Base-by-base conservation (phyloP, 2,329 filamentous ascomycete species). In the Fusarium chaquense region DNA sequence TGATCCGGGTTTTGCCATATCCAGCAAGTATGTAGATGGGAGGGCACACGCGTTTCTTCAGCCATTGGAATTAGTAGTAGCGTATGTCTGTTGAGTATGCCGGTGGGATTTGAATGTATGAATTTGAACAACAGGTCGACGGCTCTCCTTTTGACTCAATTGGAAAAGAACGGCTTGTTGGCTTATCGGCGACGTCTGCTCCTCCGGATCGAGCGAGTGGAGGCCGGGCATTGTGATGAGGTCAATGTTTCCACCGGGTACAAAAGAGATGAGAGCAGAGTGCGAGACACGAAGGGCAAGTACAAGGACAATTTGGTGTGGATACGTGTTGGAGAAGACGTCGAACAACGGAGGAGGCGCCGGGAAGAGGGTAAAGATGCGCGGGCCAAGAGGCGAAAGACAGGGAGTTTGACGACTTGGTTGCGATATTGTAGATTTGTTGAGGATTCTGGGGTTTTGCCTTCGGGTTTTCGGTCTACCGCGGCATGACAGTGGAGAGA, bases 331-430 rank as follows among this genome's bases (percentile, higher is more conserved):
- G 62, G 61, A 54, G 45, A 47, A 65, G 61, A 59, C 62, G 60
- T 64, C 60, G 52, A 59, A 65, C 60, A 65, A 44, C 67, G 62
- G 67, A 70, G 67, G 67, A 70, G 67, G 62, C 58, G 62, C 53
- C 57, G 58, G 49, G 67, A 67, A 70, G 66, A 67, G 61, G 61
- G 61, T 40, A 49, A 68, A 70, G 67, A 70, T 70, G 67, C 45
- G 67, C 62, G 63, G 59, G 67, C 63, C 63, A 70, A 70, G 67
- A 70, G 67, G 63, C 67, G 54, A 70, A 62, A 53, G 58, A 62
- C 58, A 70, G 55, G 59, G 67, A 41, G 53, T 54, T 32, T 47
- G 28, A 43, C 35, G 46, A 24, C 57, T 32, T 47, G 28, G 49
- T 46, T 56, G 35, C 36, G 61, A 65, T 65, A 40, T 52, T 47